phyloP scores from a whole-genome alignment of 352 stramenopile species.

The Globisporangium lucens region DNA sequence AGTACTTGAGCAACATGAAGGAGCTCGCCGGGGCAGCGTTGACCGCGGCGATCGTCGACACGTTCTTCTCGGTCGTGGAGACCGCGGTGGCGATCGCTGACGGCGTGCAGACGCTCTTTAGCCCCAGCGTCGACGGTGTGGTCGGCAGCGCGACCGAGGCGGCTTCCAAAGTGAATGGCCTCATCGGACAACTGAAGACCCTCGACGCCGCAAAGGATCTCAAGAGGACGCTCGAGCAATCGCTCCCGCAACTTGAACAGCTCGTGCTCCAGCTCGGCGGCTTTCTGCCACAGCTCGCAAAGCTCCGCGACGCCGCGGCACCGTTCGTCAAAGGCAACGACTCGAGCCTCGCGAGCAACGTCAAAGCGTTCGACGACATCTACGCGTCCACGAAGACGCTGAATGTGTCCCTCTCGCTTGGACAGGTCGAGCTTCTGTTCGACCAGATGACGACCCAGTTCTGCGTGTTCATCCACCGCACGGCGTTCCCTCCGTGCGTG shows the following conservation, averaged over 20 bases:
- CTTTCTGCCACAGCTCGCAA: not conserved
- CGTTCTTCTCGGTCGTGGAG: constrained; percentile 5
- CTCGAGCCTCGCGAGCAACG: not conserved
- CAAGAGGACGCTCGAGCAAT: not conserved
- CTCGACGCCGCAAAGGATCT: not conserved
- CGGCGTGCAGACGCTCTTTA: constrained; percentile 3
- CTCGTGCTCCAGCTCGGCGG: not conserved
- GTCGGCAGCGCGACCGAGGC: not conserved
- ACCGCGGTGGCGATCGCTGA: not conserved
- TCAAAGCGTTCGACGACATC: not conserved
- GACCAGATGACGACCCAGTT: constrained; percentile 1
- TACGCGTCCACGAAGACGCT: not conserved
- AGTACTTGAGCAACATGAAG: constrained; percentile 5
- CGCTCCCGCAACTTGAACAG: not conserved
- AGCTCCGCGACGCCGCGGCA: not conserved
- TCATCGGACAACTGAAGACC: not conserved
- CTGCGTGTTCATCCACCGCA: constrained; percentile 5
- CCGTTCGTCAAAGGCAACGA: not conserved
- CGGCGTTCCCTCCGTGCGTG: constrained; percentile 1
- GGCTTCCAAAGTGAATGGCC: not conserved
- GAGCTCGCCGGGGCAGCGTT: not conserved
- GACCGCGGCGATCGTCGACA: constrained; percentile 1
- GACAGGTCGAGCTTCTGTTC: not conserved
- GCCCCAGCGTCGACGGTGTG: not conserved
- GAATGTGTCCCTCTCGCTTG: not conserved